Evolutionary conservation across 305 asterid species (phyloP), one percentile per base, ranked within the genome.

Genomic region (Fraxinus ornus): DNA sequence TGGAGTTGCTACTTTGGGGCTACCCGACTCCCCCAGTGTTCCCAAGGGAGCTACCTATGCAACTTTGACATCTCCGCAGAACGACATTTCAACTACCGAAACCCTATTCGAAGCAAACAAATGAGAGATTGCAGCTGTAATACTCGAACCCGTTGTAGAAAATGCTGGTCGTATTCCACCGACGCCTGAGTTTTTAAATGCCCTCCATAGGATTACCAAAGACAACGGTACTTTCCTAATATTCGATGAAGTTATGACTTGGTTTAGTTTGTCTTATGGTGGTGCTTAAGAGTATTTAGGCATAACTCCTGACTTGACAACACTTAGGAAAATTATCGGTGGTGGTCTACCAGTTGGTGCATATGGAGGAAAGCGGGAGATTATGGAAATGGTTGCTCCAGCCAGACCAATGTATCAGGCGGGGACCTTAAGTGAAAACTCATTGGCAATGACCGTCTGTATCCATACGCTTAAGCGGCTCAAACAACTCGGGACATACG

Each of bases 331-430:
- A 90, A 93, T 96, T 62, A 96, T 96, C 0, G 99, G 98, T 13
- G 99, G 99, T 68, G 99, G 98, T 64, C 83, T 96, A 85, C 99
- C 99, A 1, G 99, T 96, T 47, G 99, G 99, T 7, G 99, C 99
- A 3, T 96, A 94, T 21, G 99, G 99, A 74, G 99, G 99, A 75
- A 90, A 97, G 81, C 86, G 96, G 81, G 99, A 94, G 62, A 96
- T 96, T 35, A 96, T 96, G 99, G 97, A 96, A 89, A 92, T 94
- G 97, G 99, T 93, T 78, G 99, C 99, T 8, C 99, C 98, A 21
- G 93, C 98, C 2, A 97, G 98, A 73, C 98, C 98, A 3, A 91
- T 96, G 98, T 94, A 96, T 80, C n/a, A n/a, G n/a, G 98, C 99
- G 0, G 99, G 99, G 81, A 96, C 98, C 1, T 88, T 96, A 0